phyloP scores from a whole-genome alignment of 2,329 filamentous ascomycete genomes.

The Calonectria honghensis region DNA sequence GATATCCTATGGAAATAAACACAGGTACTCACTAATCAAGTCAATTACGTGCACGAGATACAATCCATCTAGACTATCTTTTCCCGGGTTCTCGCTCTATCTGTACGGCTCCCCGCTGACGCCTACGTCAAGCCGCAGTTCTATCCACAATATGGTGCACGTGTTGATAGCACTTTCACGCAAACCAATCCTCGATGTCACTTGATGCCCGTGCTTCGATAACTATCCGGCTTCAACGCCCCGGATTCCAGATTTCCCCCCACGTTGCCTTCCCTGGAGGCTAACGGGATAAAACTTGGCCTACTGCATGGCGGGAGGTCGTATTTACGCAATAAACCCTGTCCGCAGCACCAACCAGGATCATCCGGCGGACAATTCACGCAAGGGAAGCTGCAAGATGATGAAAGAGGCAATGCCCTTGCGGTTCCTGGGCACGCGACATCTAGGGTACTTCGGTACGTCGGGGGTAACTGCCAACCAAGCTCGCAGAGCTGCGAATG shows the following conservation, averaged over 20 bases:
- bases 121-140: not conserved
- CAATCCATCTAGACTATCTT: not conserved
- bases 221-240: constrained; percentile 2
- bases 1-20: too few relatives aligned
- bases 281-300: constrained; percentile 1
- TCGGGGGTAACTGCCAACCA: constrained; percentile 22
- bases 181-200: constrained; percentile 16
- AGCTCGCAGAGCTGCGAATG: not conserved
- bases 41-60: not conserved
- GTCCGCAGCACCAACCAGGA: constrained; percentile 15
- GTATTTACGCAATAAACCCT: constrained; percentile 10
- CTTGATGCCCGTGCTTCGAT: constrained; percentile 9
- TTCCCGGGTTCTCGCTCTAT: not conserved
- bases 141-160: not conserved
- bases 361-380: constrained; percentile 47
- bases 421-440: constrained; percentile 30
- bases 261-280: not conserved
- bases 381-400: constrained; percentile 42
- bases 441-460: constrained; percentile 32
- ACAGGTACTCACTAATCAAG: not conserved
- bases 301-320: constrained; percentile 7
- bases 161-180: not conserved
- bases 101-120: not conserved
- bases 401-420: constrained; percentile 46
- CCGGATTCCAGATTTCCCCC: constrained; percentile 6